Base-by-base conservation (phyloP, 257 asterid species). In the Coffea canephora region DNA sequence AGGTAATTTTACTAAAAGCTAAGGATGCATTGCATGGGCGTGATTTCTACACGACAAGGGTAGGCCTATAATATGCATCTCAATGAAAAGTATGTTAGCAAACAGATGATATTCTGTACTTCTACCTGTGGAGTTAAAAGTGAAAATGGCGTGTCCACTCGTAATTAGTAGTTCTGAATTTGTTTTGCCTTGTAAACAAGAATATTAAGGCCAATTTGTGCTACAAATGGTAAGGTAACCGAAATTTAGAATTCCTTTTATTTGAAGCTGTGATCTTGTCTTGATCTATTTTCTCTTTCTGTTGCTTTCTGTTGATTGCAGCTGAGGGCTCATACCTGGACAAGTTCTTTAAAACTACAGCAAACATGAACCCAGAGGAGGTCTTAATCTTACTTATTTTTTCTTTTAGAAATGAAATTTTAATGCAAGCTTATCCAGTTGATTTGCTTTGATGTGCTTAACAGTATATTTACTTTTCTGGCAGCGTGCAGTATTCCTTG, bases 401-500 rank as follows among this genome's bases (percentile, higher is more conserved):
- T 64, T 23, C 50, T 59, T 21, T 43, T 77, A 50, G 43, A 54
- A 52, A 31, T 48, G 46, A 68, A 75, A 57, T 14, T 41, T 27
- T 45, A 43, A 18, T 36, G 55, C 75, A 43, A 59, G 52, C 64
- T 14, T 43, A 59, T 84, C 71, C 25, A 25, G n/a, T 57, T 68
- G 49, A 48, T 82, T 81, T 62, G 59, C 52, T 71, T 78, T 78
- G 81, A 62, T 50, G 36, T 31, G 23, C 50, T 16, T 45, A 76
- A 25, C 34, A 13, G 5, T n/a, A 41, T 45, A 45, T n/a, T 52
- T 79, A n/a, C 12, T 71, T 11, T 45, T 69, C 55, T 52, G 83
- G 86, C 89, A 95, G 98, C 97, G 99, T 71, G 99, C 99, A 9
- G 78, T 79, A 83, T 95, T 88, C 86, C 98, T 95, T 34, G 99